Base-by-base conservation (phyloP, 192 early-diverging fungal genomes). In the Backusella psychrophila region DNA sequence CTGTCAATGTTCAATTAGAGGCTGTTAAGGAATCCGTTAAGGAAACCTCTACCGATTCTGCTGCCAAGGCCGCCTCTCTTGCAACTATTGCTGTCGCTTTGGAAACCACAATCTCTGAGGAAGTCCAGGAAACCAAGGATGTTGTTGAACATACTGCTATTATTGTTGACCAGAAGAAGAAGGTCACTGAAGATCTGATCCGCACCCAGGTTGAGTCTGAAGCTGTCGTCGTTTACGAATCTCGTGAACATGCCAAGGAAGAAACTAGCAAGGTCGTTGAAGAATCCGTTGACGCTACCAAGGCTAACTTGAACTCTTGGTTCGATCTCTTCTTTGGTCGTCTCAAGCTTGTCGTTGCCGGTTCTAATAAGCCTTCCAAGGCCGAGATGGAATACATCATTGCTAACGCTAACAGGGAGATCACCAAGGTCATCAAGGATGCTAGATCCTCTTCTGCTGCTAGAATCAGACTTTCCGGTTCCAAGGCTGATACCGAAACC, bases 211-310 rank as follows among this genome's bases (percentile, higher is more conserved):
- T 63, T 39, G 36, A 39, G 15, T 65, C 33, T 23, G 72, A 74
- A 8, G 29, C 53, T 42, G 65, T 33, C 19, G n/a, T 42, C 21
- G 46, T 68, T 31, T 29, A 66, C 7, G 44, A 73, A 69, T 71
- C 69, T 67, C 63, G 59, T 68, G 77, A 78, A 44, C 66, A 78
- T 41, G 66, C 66, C 4, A 39, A n/a, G 14, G 26, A 44, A 4
- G 71, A 78, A 46, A 39, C 72, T 39, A 12, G 6, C 0, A 66
- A 36, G 70, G 39, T 74, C 23, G 56, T 53, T n/a, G 11, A 52
- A 5, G 26, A 46, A 44, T 42, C 73, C 35, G 52, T 70, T 36
- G 46, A 29, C 15, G 42, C 35, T 8, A 76, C 68, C n/a, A 69
- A 76, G 38, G 15, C 44, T 4, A 52, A 23, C 14, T 46, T 76